phyloP scores from a whole-genome alignment of 1,284 basidiomycete species.

The Earliella scabrosa region DNA sequence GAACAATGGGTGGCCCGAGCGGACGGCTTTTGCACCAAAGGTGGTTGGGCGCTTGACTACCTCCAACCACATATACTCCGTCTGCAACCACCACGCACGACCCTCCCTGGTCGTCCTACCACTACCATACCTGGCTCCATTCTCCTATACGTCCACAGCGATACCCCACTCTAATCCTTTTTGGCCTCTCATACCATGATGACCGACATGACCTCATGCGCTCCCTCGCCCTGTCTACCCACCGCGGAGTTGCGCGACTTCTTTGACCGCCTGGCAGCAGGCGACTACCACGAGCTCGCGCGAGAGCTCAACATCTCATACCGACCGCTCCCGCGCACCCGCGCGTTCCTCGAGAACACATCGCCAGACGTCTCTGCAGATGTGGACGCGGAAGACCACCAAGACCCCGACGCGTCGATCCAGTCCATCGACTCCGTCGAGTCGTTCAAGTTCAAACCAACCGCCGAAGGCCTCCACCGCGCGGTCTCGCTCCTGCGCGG shows the following conservation, averaged over 20 bases:
- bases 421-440: slow-evolving; percentile 12
- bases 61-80: slow-evolving; percentile 12
- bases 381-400: neutral
- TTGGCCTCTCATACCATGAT: neutral
- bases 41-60: slow-evolving; percentile 8
- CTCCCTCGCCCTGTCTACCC: neutral
- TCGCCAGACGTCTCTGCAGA: neutral
- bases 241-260: slow-evolving; percentile 14
- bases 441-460: slow-evolving; percentile 15
- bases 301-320: slow-evolving; percentile 16
- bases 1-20: slow-evolving; percentile 17
- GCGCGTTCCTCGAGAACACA: neutral
- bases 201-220: slow-evolving; percentile 1
- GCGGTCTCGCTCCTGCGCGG: slow-evolving; percentile 21
- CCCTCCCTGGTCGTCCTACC: neutral
- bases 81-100: slow-evolving; percentile 9
- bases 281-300: slow-evolving; percentile 19
- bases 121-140: neutral
- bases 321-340: neutral
- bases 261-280: slow-evolving; percentile 25
- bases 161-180: neutral
- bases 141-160: neutral
- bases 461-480: slow-evolving; percentile 19
- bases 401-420: slow-evolving; percentile 4
- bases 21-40: slow-evolving; percentile 11